Percentiles rank a stretch among this genome's conserved stretches.
Conservation (phyloP, 176 grass and related monocot species). For the Carex scoparia region DNA sequence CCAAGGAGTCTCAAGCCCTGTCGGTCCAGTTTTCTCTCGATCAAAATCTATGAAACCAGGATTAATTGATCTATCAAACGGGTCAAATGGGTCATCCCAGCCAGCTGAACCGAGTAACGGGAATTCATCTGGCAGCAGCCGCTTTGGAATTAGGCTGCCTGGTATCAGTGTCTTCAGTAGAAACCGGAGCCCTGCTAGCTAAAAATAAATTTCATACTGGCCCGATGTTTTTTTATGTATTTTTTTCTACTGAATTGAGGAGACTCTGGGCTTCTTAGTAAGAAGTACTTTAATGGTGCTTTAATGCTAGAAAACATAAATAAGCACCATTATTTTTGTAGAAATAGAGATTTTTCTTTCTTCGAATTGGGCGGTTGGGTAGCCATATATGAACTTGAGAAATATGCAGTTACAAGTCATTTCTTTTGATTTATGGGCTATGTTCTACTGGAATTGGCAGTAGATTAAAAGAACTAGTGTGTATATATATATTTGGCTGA, state of each 20-base stretch:
- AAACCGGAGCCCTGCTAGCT: slow-evolving; percentile 12
- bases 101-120: slow-evolving; percentile 5
- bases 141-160: slow-evolving; percentile 17
- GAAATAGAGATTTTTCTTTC: slow-evolving; percentile 11
- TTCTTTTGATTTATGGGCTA: slow-evolving; percentile 3
- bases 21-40: not conserved
- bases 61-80: slow-evolving; percentile 15
- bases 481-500: slow-evolving; percentile 11
- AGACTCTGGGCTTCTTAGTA: not conserved
- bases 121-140: slow-evolving; percentile 11
- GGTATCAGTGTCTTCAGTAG: slow-evolving; percentile 23
- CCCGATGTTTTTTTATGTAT: not conserved
- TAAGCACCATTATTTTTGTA: slow-evolving; percentile 26
- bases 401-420: slow-evolving; percentile 9
- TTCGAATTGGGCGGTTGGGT: not conserved
- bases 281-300: not conserved
- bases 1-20: slow-evolving; percentile 9
- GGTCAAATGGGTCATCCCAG: slow-evolving; percentile 2
- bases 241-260: not conserved
- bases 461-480: slow-evolving; percentile 16
- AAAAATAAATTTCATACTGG: not conserved
- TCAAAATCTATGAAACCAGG: slow-evolving; percentile 26
- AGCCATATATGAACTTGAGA: slow-evolving; percentile 10
- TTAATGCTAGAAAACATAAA: slow-evolving; percentile 18
- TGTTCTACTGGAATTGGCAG: slow-evolving; percentile 22